Evolutionary conservation across 768 basidiomycete species (phyloP).

Genomic region (Thelephora ganbajun): DNA sequence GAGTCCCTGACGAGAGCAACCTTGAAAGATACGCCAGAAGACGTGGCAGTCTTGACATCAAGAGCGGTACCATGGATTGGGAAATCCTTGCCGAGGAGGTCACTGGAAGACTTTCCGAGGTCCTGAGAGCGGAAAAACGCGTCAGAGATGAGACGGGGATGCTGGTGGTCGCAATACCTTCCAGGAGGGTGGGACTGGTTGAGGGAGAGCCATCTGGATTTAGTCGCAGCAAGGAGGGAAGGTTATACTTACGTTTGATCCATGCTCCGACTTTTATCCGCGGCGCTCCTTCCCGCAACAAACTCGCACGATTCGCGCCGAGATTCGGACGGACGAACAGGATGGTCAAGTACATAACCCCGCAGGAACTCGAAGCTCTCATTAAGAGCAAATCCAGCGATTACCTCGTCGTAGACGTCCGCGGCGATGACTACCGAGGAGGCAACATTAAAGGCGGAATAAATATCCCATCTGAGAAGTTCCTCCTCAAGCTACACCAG

Average conservation of each 20-base stretch:
- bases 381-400: conserved; percentile 58
- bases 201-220: conserved; percentile 70
- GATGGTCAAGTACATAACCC: conserved; percentile 1
- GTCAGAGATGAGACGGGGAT: not conserved
- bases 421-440: conserved; percentile 69
- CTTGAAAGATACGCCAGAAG: conserved; percentile 87
- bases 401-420: conserved; percentile 70
- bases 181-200: conserved; percentile 95
- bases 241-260: conserved; percentile 4
- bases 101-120: conserved; percentile 94
- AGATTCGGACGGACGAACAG: not conserved
- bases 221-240: conserved; percentile 14
- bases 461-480: conserved; percentile 49
- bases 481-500: conserved; percentile 39
- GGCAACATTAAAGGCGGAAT: conserved; percentile 61
- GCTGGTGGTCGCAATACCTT: conserved; percentile 41
- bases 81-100: conserved; percentile 89
- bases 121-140: conserved; percentile 33
- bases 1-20: conserved; percentile 74
- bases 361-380: conserved; percentile 52
- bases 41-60: conserved; percentile 82
- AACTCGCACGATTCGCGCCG: too few relatives aligned
- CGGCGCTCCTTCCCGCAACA: not conserved
- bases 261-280: not conserved
- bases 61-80: conserved; percentile 57